Conservation (phyloP, 2,329 filamentous ascomycete genomes). For the Exophiala spinifera region DNA sequence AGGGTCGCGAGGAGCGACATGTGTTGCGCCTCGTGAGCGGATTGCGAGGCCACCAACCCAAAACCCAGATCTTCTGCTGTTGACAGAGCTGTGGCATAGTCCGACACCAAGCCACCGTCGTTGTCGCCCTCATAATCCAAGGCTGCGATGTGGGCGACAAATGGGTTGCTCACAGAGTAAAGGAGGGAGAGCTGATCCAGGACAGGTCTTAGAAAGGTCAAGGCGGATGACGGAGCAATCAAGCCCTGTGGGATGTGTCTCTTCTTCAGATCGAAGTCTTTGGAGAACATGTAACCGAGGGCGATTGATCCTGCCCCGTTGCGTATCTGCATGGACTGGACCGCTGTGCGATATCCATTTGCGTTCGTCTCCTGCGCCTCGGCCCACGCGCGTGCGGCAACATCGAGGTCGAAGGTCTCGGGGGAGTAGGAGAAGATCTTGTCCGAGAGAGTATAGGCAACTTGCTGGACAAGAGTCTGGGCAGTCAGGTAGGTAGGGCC, state of each 20-base stretch:
- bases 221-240: constrained; percentile 77
- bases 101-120: constrained; percentile 70
- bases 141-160: constrained; percentile 88
- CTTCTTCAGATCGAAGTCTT: constrained; percentile 90
- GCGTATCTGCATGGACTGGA: constrained; percentile 80
- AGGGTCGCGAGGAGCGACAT: constrained; percentile 87
- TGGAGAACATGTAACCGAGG: constrained; percentile 95
- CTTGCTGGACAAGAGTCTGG: constrained; percentile 90
- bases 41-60: constrained; percentile 78
- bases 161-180: constrained; percentile 87
- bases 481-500: constrained; percentile 91
- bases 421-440: constrained; percentile 97
- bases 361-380: constrained; percentile 69
- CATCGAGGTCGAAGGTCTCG: constrained; percentile 85
- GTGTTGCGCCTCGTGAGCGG: constrained; percentile 89
- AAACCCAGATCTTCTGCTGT: constrained; percentile 87
- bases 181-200: constrained; percentile 89
- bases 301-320: constrained; percentile 87
- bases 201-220: constrained; percentile 75
- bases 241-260: constrained; percentile 88
- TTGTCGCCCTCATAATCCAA: constrained; percentile 73
- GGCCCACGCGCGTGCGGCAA: constrained; percentile 76
- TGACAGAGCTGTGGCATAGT: constrained; percentile 78
- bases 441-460: constrained; percentile 91
- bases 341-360: constrained; percentile 72